phyloP scores from a whole-genome alignment of 768 basidiomycete genomes.

The Nidularia sp. region DNA sequence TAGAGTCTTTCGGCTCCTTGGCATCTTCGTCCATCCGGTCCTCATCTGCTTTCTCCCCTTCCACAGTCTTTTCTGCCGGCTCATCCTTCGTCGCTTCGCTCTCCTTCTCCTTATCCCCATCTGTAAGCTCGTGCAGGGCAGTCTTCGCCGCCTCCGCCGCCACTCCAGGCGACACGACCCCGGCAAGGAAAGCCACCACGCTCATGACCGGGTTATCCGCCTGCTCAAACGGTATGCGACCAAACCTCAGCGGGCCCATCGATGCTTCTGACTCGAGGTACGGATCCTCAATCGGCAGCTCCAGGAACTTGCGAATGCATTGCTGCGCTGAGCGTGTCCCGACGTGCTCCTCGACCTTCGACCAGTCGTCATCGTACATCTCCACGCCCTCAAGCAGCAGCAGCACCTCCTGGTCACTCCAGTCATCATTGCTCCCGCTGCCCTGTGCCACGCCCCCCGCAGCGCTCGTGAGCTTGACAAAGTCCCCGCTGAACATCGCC shows the following conservation, averaged over 20 bases:
- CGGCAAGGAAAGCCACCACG: constrained; percentile 95
- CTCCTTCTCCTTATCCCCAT: constrained; percentile 42
- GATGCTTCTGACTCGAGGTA: constrained; percentile 78
- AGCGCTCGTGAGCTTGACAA: constrained; percentile 72
- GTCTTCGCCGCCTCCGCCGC: constrained; percentile 93
- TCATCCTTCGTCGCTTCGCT: constrained; percentile 21
- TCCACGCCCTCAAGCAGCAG: constrained; percentile 93
- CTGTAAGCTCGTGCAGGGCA: constrained; percentile 77
- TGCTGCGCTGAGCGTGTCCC: constrained; percentile 89
- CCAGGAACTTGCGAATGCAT: constrained; percentile 93
- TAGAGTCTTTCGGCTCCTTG: constrained; percentile 14
- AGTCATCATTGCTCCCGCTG: constrained; percentile 52
- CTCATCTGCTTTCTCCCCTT: constrained; percentile 28
- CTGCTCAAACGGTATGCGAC: constrained; percentile 86
- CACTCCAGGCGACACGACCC: constrained; percentile 84
- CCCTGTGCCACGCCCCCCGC: constrained; percentile 35
- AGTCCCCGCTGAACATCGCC: constrained; percentile 95
- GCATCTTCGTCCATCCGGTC: constrained; percentile 47
- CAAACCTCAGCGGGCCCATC: constrained; percentile 71
- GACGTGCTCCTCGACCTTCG: constrained; percentile 87
- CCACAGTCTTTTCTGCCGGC: constrained; percentile 18
- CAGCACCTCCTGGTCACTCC: constrained; percentile 89
- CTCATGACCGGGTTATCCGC: constrained; percentile 98
- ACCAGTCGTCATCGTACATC: constrained; percentile 99
- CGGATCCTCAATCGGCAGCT: constrained; percentile 94